These are phyloP conservation scores for Staphylotrichum longicolle DNA, from an alignment of 495 filamentous ascomycete species.

Conservation along the genomic window DNA sequence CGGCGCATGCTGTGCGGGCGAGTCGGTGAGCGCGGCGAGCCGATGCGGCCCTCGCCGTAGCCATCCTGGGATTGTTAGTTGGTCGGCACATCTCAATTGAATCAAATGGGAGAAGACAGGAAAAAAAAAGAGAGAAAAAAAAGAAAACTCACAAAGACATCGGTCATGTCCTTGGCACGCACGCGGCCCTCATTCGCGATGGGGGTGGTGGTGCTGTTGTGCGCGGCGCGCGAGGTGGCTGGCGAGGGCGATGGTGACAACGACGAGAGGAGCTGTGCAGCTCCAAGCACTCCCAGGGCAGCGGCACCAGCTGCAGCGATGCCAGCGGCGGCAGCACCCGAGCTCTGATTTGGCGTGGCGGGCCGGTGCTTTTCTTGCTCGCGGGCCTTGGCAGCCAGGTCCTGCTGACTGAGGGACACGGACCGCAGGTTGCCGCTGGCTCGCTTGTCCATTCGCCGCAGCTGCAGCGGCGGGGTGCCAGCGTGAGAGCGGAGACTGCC, in stretches of 20 bases:
- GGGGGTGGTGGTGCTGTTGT: conserved; percentile 65
- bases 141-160: conserved; percentile 80
- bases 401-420: conserved; percentile 62
- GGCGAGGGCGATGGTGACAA: conserved; percentile 8
- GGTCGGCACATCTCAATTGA: conserved; percentile 9
- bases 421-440: conserved; percentile 76
- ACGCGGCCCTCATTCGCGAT: conserved; percentile 84
- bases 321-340: conserved; percentile 12
- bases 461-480: conserved; percentile 52
- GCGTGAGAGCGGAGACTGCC: conserved; percentile 51
- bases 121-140: conserved; percentile 13
- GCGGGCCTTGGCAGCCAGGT: conserved; percentile 31
- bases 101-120: not conserved
- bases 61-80: conserved; percentile 65
- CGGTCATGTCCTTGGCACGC: conserved; percentile 78
- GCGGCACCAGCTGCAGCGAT: conserved; percentile 17
- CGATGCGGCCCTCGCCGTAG: conserved; percentile 84
- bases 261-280: conserved; percentile 19
- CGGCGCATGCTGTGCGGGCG: conserved; percentile 94
- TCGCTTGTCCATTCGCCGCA: conserved; percentile 70
- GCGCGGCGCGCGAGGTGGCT: conserved; percentile 47
- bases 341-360: conserved; percentile 4
- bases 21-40: conserved; percentile 87
- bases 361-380: conserved; percentile 9
- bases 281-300: conserved; percentile 36